Conservation (phyloP, 2,329 filamentous ascomycete species). For the Arthrobotrys entomopaga region DNA sequence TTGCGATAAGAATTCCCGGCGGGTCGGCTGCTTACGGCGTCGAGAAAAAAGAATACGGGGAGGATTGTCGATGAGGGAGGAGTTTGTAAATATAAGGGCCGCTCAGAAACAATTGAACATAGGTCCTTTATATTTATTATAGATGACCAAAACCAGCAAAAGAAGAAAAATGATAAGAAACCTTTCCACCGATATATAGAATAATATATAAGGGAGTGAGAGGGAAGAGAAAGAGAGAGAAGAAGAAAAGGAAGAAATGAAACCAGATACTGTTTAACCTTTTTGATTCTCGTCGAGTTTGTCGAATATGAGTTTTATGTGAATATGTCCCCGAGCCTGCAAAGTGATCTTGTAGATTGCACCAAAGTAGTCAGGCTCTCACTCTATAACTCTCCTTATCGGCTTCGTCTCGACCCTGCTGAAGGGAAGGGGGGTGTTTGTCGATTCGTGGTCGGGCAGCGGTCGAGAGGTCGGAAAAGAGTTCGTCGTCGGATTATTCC, state of each 20-base stretch:
- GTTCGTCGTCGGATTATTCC: slow-evolving; percentile 38
- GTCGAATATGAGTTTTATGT: background rate
- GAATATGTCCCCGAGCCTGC: slow-evolving; percentile 47
- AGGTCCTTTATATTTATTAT: slow-evolving; percentile 10
- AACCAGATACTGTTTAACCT: slow-evolving; percentile 52
- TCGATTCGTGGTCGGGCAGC: slow-evolving; percentile 30
- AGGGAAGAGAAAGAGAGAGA: too few species aligned
- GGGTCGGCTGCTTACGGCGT: slow-evolving; percentile 22
- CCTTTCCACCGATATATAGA: slow-evolving; percentile 6
- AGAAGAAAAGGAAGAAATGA: slow-evolving; percentile 9
- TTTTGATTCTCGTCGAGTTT: slow-evolving; percentile 19
- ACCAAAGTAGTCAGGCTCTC: slow-evolving; percentile 17
- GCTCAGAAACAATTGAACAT: slow-evolving; percentile 22
- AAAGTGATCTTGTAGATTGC: too few species aligned
- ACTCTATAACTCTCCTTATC: slow-evolving; percentile 30
- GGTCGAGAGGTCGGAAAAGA: slow-evolving; percentile 38
- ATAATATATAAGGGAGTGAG: too few species aligned
- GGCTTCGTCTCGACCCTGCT: slow-evolving; percentile 43
- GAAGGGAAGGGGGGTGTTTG: slow-evolving; percentile 5
- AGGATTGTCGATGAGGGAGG: background rate
- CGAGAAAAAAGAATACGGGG: slow-evolving; percentile 7
- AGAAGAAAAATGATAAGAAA: slow-evolving; percentile 1
- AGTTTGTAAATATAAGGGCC: slow-evolving; percentile 14
- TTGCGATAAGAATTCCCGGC: background rate
- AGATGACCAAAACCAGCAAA: slow-evolving; percentile 4